These are phyloP conservation scores for Cladophialophora chaetospira DNA, from an alignment of 2,329 filamentous ascomycete genomes.

Conservation along the genomic window DNA sequence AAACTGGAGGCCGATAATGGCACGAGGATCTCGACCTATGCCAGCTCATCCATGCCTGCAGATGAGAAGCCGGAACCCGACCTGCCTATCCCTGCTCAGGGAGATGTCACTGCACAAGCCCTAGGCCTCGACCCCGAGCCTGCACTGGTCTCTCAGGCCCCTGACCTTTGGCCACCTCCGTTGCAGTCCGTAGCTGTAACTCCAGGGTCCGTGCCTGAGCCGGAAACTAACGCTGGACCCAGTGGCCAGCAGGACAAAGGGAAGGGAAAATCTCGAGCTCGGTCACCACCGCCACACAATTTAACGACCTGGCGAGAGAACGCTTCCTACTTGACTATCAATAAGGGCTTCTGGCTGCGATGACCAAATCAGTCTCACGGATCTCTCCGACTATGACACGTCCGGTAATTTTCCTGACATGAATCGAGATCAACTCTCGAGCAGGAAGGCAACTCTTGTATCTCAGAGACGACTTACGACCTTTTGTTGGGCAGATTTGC, in stretches of 20 bases:
- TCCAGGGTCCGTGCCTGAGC: no score
- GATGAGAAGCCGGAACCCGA: not conserved
- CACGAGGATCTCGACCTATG: not conserved
- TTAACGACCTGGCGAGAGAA: constrained; percentile 31
- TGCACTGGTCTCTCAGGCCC: no score
- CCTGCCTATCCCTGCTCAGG: not conserved
- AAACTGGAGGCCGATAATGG: not conserved
- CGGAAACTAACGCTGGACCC: not conserved
- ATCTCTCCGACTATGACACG: no score
- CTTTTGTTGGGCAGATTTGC: no score
- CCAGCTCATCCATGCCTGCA: not conserved
- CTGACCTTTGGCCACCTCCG: no score
- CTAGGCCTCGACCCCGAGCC: not conserved
- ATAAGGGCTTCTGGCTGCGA: constrained; percentile 37
- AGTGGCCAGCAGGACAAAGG: not conserved
- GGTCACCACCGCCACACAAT: not conserved
- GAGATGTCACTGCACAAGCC: not conserved
- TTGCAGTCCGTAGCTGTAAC: no score
- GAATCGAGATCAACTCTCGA: no score
- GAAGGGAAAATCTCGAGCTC: constrained; percentile 1
- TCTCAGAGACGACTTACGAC: no score
- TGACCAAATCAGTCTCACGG: constrained; percentile 7
- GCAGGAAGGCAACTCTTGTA: no score
- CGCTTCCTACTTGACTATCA: constrained; percentile 36
- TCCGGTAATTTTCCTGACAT: no score